Evolutionary conservation across 441 rosid species (phyloP), one percentile per base, ranked within the genome.

Genomic region (Hura crepitans): DNA sequence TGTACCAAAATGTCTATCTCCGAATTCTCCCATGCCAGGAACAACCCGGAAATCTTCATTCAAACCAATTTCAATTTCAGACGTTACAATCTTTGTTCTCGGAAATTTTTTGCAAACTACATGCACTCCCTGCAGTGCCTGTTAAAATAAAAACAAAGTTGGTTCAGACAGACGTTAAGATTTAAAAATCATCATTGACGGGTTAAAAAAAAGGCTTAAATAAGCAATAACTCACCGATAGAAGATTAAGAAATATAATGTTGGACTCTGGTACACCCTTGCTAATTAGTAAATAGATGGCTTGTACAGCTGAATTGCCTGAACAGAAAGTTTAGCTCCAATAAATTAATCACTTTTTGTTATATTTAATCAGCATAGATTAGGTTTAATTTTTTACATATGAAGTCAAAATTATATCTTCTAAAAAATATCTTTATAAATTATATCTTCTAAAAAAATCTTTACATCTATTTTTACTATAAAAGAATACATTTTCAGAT

Each of bases 221-320:
- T n/a, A n/a, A 31, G 62, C 43, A 55, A 47, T 51, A 39, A 73
- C 88, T 84, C 79, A 92, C 97, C 4, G 97, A 86, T 77, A 90
- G 90, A 7, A 94, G 97, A 75, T 94, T 90, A 39, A 94, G 97
- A 72, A 92, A 94, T 81, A 94, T 85, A 83, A 92, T 92, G 80
- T 87, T 83, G 15, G 86, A 78, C 77, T 89, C 97, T 39, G 89
- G 82, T 39, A 94, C 97, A 7, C 97, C 97, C 69, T 89, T 92
- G 62, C 97, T 90, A 28, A 92, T 77, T 27, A 87, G 93, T 62
- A 92, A 80, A 11, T 86, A 73, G 68, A 89, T 80, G 35, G 96
- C 97, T 82, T 94, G 85, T 66, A 90, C 84, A 1, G 97, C 94
- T 2, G 92, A 94, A 66, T 85, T 89, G 42, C 97, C 96, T 74